Conservation (phyloP, 139 green algal genomes). For the Closterium sp. region DNA sequence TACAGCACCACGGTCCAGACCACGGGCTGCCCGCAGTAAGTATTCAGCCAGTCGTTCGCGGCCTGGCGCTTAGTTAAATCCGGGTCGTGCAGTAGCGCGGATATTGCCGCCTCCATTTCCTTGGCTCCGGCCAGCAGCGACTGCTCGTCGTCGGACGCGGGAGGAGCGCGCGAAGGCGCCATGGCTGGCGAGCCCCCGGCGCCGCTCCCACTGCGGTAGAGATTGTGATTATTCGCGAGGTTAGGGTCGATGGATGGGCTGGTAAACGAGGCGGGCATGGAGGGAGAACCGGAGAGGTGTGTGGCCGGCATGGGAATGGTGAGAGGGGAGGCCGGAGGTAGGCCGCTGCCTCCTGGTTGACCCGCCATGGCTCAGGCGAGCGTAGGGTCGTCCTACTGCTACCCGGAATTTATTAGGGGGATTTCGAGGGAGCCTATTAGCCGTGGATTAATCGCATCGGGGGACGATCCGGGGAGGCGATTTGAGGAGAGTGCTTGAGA, state of each 20-base stretch:
- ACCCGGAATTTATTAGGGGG: too few relatives aligned
- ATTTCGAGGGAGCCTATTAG: too few relatives aligned
- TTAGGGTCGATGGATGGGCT: neutral
- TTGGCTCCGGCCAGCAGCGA: neutral
- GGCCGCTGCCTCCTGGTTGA: neutral
- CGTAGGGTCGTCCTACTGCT: neutral
- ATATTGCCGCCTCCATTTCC: constrained; percentile 21
- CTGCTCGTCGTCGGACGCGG: constrained; percentile 1
- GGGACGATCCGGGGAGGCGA: neutral
- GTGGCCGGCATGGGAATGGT: neutral
- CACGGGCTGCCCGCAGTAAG: constrained; percentile 12
- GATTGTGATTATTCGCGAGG: neutral
- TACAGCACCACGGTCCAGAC: constrained; percentile 25
- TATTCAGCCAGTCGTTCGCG: constrained; percentile 14
- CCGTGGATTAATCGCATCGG: neutral
- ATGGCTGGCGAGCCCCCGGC: neutral
- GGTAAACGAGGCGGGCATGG: too few relatives aligned
- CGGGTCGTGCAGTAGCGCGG: constrained; percentile 15
- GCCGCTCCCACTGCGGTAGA: neutral
- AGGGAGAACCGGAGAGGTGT: neutral
- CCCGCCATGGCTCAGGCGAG: neutral
- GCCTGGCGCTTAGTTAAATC: neutral
- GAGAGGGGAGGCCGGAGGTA: neutral
- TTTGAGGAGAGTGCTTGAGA: neutral
- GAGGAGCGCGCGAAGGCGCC: neutral